phyloP scores from a whole-genome alignment of 305 asterid genomes.

The Solanum hybrid region DNA sequence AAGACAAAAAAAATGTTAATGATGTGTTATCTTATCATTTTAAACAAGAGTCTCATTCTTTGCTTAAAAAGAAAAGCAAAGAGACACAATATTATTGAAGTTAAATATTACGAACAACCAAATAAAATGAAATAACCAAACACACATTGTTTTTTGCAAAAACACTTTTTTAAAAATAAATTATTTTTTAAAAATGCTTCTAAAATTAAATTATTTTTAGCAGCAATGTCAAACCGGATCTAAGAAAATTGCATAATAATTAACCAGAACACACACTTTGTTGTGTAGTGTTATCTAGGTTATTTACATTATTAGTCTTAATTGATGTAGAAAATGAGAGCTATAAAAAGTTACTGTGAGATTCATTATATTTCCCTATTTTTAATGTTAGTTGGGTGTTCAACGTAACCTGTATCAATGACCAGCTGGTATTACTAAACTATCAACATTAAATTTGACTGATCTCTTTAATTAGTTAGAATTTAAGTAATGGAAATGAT shows the following conservation, averaged over 20 bases:
- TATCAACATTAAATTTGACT: not conserved
- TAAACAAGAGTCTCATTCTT: not conserved
- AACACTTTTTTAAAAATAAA: too few relatives aligned
- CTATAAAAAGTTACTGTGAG: not conserved
- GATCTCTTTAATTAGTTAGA: not conserved
- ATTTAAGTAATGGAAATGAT: too few relatives aligned
- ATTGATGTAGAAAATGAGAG: not conserved
- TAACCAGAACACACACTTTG: not conserved
- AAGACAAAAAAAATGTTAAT: too few relatives aligned
- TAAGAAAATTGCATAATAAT: not conserved
- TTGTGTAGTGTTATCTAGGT: not conserved
- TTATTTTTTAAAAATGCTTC: too few relatives aligned
- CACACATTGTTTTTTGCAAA: too few relatives aligned
- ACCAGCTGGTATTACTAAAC: not conserved
- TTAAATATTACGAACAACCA: too few relatives aligned
- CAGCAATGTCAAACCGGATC: not conserved
- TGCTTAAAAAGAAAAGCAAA: not conserved
- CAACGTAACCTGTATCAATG: not conserved
- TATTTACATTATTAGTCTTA: not conserved
- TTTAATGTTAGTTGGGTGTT: not conserved
- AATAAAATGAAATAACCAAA: not conserved
- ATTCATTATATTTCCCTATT: not conserved
- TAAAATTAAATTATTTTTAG: too few relatives aligned
- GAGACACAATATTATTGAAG: not conserved
- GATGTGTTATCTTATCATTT: not conserved